Evolutionary conservation across 371 early-diverging fungal species (phyloP), one percentile per base, ranked within the genome.

Genomic region (Rhizopus microsporus): DNA sequence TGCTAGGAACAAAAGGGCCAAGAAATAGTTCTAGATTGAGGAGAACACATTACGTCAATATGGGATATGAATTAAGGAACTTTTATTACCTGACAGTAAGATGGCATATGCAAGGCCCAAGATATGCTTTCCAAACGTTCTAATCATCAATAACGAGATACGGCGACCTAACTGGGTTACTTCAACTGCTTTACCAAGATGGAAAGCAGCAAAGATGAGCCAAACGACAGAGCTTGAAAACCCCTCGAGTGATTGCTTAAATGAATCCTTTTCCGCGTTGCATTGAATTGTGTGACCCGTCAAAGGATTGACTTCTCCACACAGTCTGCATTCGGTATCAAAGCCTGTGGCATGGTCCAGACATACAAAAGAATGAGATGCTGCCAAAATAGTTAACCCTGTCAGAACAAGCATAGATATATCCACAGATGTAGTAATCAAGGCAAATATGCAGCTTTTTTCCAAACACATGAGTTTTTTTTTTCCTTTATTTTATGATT

Each of bases 191-290:
- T 79, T 83, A 35, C 89, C 89, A 7, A 89, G 67, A 66, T 89
- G 87, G 55, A 89, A 89, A 3, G 89, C 89, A 39, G 81, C 75
- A 67, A 87, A 89, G n/a, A 89, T 81, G 29, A 89, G 68, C 88
- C 88, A 89, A 1, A 80, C 77, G 3, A 88, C 80, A 4, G 81
- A 74, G 57, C 80, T 84, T 1, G 84, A 78, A 42, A 86, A 86
- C 0, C 88, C 87, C 29, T 79, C 75, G 0, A 85, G 57, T 0
- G 82, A 81, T 29, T 74, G 80, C 6, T 76, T 68, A 60, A 87
- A 86, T 10, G 85, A 67, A 17, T 82, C 83, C 33, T 80, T 75
- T 16, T 74, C 74, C 3, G 79, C 81, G 23, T 81, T 66, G 51
- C 85, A 86, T 40, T 77, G 64, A 72, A 75, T 80, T 0, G 49